Evolutionary conservation across 345 rosid genomes (phyloP), one percentile per base, ranked within the genome.

Genomic region (Fremontodendron californicum): DNA sequence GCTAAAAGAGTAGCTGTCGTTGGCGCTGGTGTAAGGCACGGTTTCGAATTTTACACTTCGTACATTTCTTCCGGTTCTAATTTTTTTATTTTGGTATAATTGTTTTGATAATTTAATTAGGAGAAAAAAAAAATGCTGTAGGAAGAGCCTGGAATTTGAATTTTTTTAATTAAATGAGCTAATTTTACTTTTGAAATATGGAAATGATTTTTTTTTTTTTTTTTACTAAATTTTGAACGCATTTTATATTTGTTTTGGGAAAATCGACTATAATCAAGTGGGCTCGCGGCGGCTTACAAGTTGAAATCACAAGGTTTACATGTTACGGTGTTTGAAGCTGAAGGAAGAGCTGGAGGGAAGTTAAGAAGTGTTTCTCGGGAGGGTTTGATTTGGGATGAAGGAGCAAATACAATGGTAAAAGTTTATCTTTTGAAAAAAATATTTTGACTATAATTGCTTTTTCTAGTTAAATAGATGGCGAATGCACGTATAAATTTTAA

Each of bases 261-360:
- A 69, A 69, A 25, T 69, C 0, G 74, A 49, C 74, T 71, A 6
- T 31, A 31, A 71, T 78, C 9, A 78, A 93, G 99, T 42, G 98
- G 98, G 67, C 94, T 95, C 64, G 93, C 99, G 42, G 98, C 98
- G n/a, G 97, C 97, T 37, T 79, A 91, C 88, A 91, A 89, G 87
- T 83, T 95, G 91, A 95, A 90, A 82, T 90, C 92, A 40, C 86
- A 71, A 76, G 98, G 98, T 33, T 62, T 90, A 82, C 84, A 86
- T 71, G 98, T 95, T 74, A 88, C 88, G 18, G 92, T 95, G 57
- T 90, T 90, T 78, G 98, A 93, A 90, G 88, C 97, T 54, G 97
- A 93, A 80, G 97, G 70, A 70, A 87, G 90, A 81, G 89, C 86
- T 62, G 99, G 99, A 78, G 99, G 99, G 78, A 95, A 85, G 87